Base-by-base conservation (phyloP, 805 yeast genomes). In the Allodekkera sacchari region DNA sequence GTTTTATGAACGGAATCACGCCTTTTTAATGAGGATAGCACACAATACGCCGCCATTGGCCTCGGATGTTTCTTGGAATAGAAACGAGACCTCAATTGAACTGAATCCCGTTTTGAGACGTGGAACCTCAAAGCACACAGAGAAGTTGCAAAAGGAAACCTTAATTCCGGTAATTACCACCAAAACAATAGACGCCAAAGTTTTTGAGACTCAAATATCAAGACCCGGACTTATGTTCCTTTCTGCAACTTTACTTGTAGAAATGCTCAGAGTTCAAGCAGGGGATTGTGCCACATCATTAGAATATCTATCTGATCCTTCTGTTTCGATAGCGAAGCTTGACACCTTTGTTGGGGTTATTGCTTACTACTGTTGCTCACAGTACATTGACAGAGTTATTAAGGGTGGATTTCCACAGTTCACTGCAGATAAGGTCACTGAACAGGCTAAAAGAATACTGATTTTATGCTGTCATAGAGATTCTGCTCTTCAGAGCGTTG, bases 81-180 rank as follows among this genome's bases (percentile, higher is more conserved):
- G 87, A 48, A 79, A 89, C 9, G 98, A 92, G 52, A 84, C 94
- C 13, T 84, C 95, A 3, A 66, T 92, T 39, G 96, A 92, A 47
- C 68, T 92, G 63, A 92, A 92, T 50, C 80, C 95, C 1, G 85
- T 92, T 18, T 65, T 92, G 32, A 73, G 94, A 50, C 70, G 97
- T 39, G 95, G 95, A 10, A 78, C 95, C 0, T 83, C 95, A 2
- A 81, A 81, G 45, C 77, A 74, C 35, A 83, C 83, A 38, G 76
- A 82, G 29, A 82, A 76, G 52, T 74, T 77, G 37, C 95, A 87
- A 52, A 76, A 75, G 35, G 77, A 69, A 32, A 67, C 71, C 16
- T 59, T 82, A 32, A 66, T 70, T 14, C 38, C 64, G 15, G 57
- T 72, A 14, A 55, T 74, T 20, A 68, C 67, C 25, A 59, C 71